Conservation (phyloP, 495 filamentous ascomycete species). For the Amphirosellinia nigrospora region DNA sequence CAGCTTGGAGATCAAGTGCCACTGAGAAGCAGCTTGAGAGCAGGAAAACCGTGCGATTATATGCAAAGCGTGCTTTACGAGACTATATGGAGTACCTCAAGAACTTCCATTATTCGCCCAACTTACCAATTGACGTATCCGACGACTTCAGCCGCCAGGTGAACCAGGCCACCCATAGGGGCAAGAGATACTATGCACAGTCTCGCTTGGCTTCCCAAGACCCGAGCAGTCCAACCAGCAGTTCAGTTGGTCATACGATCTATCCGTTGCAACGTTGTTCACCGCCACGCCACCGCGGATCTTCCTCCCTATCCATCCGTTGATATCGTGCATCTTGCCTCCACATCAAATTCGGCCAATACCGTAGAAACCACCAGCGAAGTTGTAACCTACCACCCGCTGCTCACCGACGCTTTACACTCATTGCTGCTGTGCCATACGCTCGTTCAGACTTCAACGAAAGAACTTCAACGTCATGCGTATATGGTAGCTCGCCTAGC, state of each 20-base stretch:
- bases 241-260: conserved; percentile 37
- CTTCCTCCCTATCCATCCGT: conserved; percentile 63
- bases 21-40: conserved; percentile 59
- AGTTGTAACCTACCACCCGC: conserved; percentile 77
- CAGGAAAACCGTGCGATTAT: conserved; percentile 67
- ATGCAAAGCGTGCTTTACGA: conserved; percentile 74
- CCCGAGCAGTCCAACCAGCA: conserved; percentile 37
- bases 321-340: conserved; percentile 37
- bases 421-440: conserved; percentile 73
- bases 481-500: conserved; percentile 78
- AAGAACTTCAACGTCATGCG: conserved; percentile 75
- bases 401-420: conserved; percentile 77
- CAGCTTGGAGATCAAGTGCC: conserved; percentile 48
- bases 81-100: conserved; percentile 74
- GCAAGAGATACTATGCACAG: conserved; percentile 41
- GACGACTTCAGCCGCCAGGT: conserved; percentile 72
- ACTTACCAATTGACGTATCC: conserved; percentile 65
- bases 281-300: conserved; percentile 57
- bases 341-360: conserved; percentile 27
- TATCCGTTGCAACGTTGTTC: conserved; percentile 63
- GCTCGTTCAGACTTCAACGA: conserved; percentile 74
- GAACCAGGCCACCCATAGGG: conserved; percentile 59
- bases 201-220: conserved; percentile 36
- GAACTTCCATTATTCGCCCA: conserved; percentile 77
- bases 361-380: conserved; percentile 57